These are phyloP conservation scores for Tulasnella sp. DNA, from an alignment of 768 basidiomycete species.

Conservation along the genomic window DNA sequence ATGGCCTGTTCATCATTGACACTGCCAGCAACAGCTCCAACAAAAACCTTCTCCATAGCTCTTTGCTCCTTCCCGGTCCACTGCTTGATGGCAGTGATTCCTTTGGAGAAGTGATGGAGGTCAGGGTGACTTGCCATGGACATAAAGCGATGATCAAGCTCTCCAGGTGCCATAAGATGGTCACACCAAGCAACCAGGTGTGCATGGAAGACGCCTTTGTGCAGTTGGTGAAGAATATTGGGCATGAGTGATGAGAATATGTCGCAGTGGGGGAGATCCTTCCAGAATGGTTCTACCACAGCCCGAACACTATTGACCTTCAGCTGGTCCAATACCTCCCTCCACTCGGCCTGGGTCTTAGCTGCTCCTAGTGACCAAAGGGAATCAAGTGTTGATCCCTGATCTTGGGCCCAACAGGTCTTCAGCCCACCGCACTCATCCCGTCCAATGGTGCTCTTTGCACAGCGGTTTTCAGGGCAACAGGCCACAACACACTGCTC, in stretches of 20 bases:
- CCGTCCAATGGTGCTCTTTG: slow-evolving; percentile 6
- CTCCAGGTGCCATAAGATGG: background rate
- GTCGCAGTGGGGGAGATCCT: slow-evolving; percentile 7
- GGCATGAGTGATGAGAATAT: slow-evolving; percentile 4
- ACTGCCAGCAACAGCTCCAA: slow-evolving; percentile 18
- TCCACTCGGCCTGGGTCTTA: slow-evolving; percentile 15
- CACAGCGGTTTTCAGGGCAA: slow-evolving; percentile 22
- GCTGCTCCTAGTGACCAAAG: no score
- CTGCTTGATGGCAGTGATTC: slow-evolving; percentile 14
- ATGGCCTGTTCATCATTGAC: background rate
- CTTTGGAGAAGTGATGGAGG: slow-evolving; percentile 3
- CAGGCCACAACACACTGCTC: slow-evolving; percentile 27
- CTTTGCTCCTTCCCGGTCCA: slow-evolving; percentile 21
- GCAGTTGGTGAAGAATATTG: slow-evolving; percentile 17
- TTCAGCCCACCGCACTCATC: slow-evolving; percentile 21
- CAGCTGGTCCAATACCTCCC: background rate
- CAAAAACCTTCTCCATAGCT: background rate
- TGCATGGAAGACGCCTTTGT: slow-evolving; percentile 17
- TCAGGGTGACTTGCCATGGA: background rate
- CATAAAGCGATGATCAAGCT: slow-evolving; percentile 2
- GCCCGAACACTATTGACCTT: background rate
- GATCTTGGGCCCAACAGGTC: background rate
- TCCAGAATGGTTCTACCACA: slow-evolving; percentile 11
- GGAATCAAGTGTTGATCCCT: background rate
- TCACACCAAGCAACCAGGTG: slow-evolving; percentile 16